Evolutionary conservation across 768 basidiomycete species (phyloP).

Genomic region (Leucogyrophana mollusca): DNA sequence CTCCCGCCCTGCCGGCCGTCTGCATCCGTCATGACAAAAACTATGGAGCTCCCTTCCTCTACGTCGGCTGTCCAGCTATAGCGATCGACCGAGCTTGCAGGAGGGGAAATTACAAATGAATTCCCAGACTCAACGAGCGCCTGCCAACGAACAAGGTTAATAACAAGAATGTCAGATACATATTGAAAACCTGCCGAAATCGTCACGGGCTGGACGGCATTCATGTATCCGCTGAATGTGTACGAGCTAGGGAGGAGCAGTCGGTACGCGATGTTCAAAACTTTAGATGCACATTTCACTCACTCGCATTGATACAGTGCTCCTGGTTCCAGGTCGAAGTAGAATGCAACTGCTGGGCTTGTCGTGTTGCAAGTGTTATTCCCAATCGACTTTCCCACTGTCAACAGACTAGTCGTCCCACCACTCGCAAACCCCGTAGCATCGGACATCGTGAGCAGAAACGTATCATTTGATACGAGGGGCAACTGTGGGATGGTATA

Average conservation of each 20-base stretch:
- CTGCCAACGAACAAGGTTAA: conserved; percentile 26
- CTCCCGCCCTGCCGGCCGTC: conserved; percentile 56
- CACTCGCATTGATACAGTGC: conserved; percentile 65
- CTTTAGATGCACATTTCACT: background rate
- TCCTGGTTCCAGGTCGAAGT: conserved; percentile 43
- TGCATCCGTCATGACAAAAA: conserved; percentile 58
- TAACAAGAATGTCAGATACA: background rate
- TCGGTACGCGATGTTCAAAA: conserved; percentile 1
- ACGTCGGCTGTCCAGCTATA: conserved; percentile 59
- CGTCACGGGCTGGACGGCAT: conserved; percentile 54
- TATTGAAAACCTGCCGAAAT: conserved; percentile 44
- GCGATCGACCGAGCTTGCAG: conserved; percentile 25
- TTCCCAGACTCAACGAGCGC: conserved; percentile 65
- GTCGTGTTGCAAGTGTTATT: conserved; percentile 46
- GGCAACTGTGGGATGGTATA: conserved; percentile 46
- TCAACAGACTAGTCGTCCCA: conserved; percentile 50
- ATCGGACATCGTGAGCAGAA: conserved; percentile 71
- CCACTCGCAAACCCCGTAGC: conserved; percentile 67
- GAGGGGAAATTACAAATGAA: conserved; percentile 42
- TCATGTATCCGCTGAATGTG: conserved; percentile 41
- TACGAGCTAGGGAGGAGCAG: conserved; percentile 38
- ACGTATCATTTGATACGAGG: conserved; percentile 34
- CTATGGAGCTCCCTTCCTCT: conserved; percentile 52
- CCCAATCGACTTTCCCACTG: conserved; percentile 45
- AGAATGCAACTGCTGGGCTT: conserved; percentile 42